These are phyloP conservation scores for Suillus lakei DNA, from an alignment of 768 basidiomycete species.

Conservation along the genomic window DNA sequence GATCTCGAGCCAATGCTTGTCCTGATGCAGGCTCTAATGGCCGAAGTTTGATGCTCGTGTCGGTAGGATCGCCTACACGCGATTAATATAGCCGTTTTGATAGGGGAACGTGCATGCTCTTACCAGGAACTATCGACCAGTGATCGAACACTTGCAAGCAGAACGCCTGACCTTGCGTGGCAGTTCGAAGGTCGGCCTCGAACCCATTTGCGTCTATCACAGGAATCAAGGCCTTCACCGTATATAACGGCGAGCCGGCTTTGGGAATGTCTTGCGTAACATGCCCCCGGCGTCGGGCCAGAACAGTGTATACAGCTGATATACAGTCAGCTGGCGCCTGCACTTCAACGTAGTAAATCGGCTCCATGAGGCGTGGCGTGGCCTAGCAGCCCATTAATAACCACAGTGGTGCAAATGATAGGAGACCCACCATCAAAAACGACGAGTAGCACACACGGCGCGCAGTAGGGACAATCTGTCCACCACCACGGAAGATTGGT, in stretches of 20 bases:
- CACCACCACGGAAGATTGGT: slow-evolving; percentile 97
- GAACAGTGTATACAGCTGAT: slow-evolving; percentile 97
- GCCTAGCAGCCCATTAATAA: slow-evolving; percentile 56
- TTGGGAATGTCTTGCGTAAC: slow-evolving; percentile 98
- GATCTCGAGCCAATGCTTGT: slow-evolving; percentile 90
- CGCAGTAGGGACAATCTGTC: slow-evolving; percentile 99
- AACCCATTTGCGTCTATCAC: slow-evolving; percentile 99
- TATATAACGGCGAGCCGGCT: slow-evolving; percentile 96
- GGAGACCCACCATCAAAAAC: slow-evolving; percentile 86
- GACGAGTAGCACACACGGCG: slow-evolving; percentile 98
- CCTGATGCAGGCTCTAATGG: slow-evolving; percentile 98
- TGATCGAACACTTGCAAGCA: slow-evolving; percentile 98
- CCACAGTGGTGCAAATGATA: slow-evolving; percentile 8
- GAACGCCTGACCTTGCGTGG: slow-evolving; percentile 99
- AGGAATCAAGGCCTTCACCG: slow-evolving; percentile 97
- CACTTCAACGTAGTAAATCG: slow-evolving; percentile 99
- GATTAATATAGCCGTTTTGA: neutral
- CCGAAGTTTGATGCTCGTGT: slow-evolving; percentile 94
- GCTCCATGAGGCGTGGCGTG: slow-evolving; percentile 94
- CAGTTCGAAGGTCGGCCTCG: slow-evolving; percentile 96
- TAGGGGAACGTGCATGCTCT: slow-evolving; percentile 28
- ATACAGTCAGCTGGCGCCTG: slow-evolving; percentile 99
- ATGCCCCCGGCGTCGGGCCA: slow-evolving; percentile 98
- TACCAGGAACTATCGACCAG: slow-evolving; percentile 98
- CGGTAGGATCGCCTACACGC: slow-evolving; percentile 88